Conservation (phyloP, 2,329 filamentous ascomycete species). For the Eurotiales sp. region DNA sequence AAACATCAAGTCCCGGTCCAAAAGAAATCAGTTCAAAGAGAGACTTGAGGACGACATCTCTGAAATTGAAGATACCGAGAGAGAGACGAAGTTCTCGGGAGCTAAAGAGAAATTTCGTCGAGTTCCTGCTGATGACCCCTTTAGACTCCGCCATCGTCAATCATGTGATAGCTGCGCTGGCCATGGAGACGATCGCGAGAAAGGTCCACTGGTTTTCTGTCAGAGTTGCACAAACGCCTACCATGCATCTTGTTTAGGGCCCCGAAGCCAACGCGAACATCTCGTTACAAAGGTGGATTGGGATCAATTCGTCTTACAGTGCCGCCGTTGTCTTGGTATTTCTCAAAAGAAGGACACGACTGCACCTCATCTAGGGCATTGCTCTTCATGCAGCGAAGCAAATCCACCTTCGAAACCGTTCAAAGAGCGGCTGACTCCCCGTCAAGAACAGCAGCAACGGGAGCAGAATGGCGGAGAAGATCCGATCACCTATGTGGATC, state of each 20-base stretch:
- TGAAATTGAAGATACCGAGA: constrained; percentile 43
- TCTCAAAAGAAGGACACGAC: constrained; percentile 64
- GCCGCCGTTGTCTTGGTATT: constrained; percentile 73
- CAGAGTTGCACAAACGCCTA: constrained; percentile 85
- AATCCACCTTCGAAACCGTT: constrained; percentile 73
- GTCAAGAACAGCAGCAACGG: constrained; percentile 79
- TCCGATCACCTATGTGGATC: constrained; percentile 63
- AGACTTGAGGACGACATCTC: constrained; percentile 34
- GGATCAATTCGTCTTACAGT: constrained; percentile 81
- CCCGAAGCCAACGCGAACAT: constrained; percentile 72
- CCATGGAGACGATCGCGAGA: constrained; percentile 51
- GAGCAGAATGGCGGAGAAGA: constrained; percentile 75
- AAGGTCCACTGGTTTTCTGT: constrained; percentile 74
- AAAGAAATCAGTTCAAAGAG: constrained; percentile 44
- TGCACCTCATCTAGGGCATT: constrained; percentile 68
- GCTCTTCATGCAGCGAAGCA: constrained; percentile 63
- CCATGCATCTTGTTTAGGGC: constrained; percentile 78
- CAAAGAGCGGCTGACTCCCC: constrained; percentile 65
- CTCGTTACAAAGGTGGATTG: constrained; percentile 78
- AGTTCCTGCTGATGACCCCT: constrained; percentile 59
- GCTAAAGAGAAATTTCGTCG: constrained; percentile 71
- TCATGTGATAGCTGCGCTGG: constrained; percentile 68
- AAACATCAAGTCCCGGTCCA: constrained; percentile 12
- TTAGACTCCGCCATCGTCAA: constrained; percentile 65
- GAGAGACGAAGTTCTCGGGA: constrained; percentile 45